These are phyloP conservation scores for Hypomontagnella monticulosa DNA, from an alignment of 495 filamentous ascomycete genomes.

Conservation along the genomic window DNA sequence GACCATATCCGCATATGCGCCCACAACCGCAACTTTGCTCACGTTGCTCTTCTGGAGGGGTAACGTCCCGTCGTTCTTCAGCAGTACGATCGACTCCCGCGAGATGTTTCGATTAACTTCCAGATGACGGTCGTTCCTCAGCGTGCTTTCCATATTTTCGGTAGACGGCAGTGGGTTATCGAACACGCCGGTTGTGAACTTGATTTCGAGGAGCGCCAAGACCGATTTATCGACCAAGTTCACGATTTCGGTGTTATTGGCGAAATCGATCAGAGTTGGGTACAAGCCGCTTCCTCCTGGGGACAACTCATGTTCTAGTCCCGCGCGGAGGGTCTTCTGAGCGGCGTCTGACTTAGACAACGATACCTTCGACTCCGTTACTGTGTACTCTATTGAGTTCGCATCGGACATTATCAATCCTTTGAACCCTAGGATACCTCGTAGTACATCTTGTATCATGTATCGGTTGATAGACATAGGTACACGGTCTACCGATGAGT, in stretches of 20 bases:
- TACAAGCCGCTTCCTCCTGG: conserved; percentile 22
- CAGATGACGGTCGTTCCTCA: conserved; percentile 20
- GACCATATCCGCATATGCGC: conserved; percentile 29
- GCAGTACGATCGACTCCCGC: conserved; percentile 26
- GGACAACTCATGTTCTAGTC: conserved; percentile 29
- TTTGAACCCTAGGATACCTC: conserved; percentile 42
- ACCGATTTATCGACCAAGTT: conserved; percentile 22
- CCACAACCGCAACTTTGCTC: conserved; percentile 28
- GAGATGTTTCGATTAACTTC: conserved; percentile 32
- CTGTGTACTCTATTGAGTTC: conserved; percentile 19
- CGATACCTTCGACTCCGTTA: conserved; percentile 10
- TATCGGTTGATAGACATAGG: conserved; percentile 54
- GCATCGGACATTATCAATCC: conserved; percentile 38
- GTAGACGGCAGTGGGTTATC: conserved; percentile 20
- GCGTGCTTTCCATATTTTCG: conserved; percentile 10
- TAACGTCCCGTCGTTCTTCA: conserved; percentile 22
- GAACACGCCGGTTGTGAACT: conserved; percentile 30
- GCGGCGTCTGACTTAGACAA: conserved; percentile 24
- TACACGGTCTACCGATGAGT: conserved; percentile 28
- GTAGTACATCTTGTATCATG: conserved; percentile 57
- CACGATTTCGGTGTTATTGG: conserved; percentile 13
- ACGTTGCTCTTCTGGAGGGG: conserved; percentile 13
- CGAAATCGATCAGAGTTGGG: conserved; percentile 18
- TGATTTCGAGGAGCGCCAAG: conserved; percentile 18
- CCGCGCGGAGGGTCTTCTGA: conserved; percentile 22